Evolutionary conservation across 1,284 basidiomycete genomes (phyloP).

Genomic region (Malassezia equina): DNA sequence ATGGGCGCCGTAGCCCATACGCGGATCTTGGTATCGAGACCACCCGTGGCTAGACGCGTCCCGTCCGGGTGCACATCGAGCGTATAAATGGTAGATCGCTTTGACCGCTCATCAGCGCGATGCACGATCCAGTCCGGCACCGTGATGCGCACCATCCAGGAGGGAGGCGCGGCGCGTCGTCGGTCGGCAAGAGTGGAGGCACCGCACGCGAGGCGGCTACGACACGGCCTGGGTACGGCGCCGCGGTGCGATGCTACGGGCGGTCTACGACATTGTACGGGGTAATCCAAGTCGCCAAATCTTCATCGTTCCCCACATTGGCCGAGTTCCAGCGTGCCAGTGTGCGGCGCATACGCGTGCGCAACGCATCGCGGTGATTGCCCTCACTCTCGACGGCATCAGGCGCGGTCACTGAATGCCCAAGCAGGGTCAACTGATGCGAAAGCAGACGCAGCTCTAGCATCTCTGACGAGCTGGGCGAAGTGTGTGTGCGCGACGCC

Average conservation of each 20-base stretch:
- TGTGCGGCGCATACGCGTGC: slow-evolving; percentile 7
- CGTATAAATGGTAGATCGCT: slow-evolving; percentile 78
- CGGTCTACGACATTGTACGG: slow-evolving; percentile 1
- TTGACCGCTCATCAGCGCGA: slow-evolving; percentile 52
- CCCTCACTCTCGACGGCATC: neutral
- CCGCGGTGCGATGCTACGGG: too few species aligned
- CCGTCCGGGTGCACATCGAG: slow-evolving; percentile 90
- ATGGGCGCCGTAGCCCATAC: slow-evolving; percentile 96
- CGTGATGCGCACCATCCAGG: slow-evolving; percentile 20
- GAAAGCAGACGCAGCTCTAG: slow-evolving; percentile 6
- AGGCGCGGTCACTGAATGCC: neutral
- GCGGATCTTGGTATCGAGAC: slow-evolving; percentile 85
- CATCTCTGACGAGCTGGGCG: neutral
- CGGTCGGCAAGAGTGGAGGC: neutral
- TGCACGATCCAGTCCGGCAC: slow-evolving; percentile 47
- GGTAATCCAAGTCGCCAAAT: slow-evolving; percentile 16
- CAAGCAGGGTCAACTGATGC: slow-evolving; percentile 6
- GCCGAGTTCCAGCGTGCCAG: slow-evolving; percentile 11
- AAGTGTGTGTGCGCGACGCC: neutral
- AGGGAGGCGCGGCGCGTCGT: slow-evolving; percentile 1
- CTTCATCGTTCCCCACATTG: slow-evolving; percentile 1
- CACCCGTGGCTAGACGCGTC: slow-evolving; percentile 87
- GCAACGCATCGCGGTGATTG: slow-evolving; percentile 11
- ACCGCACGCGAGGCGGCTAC: slow-evolving; percentile 3
- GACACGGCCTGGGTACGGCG: too few species aligned